Evolutionary conservation across 176 grass and related monocot species (phyloP).

Genomic region (Phragmites australis): DNA sequence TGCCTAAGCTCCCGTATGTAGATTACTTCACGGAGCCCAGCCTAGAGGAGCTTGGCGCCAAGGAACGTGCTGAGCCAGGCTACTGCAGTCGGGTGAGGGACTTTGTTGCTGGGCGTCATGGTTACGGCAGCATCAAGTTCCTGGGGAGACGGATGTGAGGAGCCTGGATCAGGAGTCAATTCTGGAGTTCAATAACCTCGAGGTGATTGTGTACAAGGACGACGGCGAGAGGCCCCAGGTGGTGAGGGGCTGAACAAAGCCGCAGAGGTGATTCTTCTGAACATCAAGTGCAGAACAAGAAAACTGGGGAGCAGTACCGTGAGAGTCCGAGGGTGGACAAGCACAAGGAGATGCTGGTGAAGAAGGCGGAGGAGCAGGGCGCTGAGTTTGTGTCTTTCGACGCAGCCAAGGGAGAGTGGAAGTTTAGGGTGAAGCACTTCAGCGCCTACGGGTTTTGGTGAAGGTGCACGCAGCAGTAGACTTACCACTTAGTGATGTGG

Average conservation of each 20-base stretch:
- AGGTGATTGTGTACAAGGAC: constrained; percentile 86
- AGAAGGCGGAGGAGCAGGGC: constrained; percentile 67
- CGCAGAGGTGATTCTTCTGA: constrained; percentile 76
- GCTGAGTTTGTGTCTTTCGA: constrained; percentile 74
- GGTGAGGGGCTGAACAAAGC: constrained; percentile 80
- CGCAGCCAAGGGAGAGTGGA: constrained; percentile 73
- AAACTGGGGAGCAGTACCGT: constrained; percentile 48
- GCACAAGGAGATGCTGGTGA: constrained; percentile 69
- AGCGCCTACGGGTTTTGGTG: constrained; percentile 46
- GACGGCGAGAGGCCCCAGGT: constrained; percentile 75
- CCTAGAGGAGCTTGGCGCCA: constrained; percentile 78
- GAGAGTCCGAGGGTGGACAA: constrained; percentile 58
- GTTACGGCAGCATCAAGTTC: constrained; percentile 81
- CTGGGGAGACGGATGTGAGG: constrained; percentile 73
- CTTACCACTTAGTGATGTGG: no score
- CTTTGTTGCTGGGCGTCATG: constrained; percentile 70
- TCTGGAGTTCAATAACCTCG: constrained; percentile 74
- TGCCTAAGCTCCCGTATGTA: constrained; percentile 71
- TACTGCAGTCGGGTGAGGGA: constrained; percentile 64
- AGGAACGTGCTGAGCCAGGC: constrained; percentile 71
- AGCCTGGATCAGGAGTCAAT: constrained; percentile 68
- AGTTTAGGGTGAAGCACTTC: constrained; percentile 89
- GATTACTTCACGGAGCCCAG: constrained; percentile 77
- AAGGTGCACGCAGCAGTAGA: neutral
- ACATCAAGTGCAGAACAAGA: constrained; percentile 84